Percentiles rank a stretch among this genome's conserved stretches.
phyloP scores from a whole-genome alignment of 1,284 basidiomycete genomes.

The Takashimella tepidaria region DNA sequence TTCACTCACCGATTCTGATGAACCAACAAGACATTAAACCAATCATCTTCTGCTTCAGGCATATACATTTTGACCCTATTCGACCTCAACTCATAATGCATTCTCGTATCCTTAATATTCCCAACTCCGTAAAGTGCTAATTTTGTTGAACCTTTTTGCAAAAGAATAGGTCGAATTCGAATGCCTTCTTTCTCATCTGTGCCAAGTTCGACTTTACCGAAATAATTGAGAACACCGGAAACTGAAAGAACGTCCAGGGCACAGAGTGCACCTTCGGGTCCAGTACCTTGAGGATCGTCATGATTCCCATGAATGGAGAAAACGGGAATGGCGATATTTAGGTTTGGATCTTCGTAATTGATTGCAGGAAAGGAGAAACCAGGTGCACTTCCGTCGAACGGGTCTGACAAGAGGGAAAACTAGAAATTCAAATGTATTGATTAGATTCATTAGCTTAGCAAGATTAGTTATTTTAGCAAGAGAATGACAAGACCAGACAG shows the following conservation, averaged over 20 bases:
- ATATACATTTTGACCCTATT: conserved; percentile 95
- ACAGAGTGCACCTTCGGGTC: conserved; percentile 86
- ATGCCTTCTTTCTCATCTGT: conserved; percentile 63
- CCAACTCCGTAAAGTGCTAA: conserved; percentile 92
- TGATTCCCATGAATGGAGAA: conserved; percentile 99
- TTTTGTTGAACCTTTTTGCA: conserved; percentile 80
- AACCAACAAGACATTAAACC: conserved; percentile 91
- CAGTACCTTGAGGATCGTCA: conserved; percentile 96
- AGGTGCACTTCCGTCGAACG: conserved; percentile 76
- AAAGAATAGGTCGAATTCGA: conserved; percentile 79
- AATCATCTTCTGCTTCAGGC: conserved; percentile 64
- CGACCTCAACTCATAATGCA: conserved; percentile 91
- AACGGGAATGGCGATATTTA: conserved; percentile 90
- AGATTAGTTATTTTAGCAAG: not conserved
- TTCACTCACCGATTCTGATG: conserved; percentile 88
- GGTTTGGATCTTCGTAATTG: conserved; percentile 95
- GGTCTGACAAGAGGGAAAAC: conserved; percentile 86
- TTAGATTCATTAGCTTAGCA: conserved; percentile 7
- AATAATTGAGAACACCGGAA: conserved; percentile 92
- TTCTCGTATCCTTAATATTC: conserved; percentile 91
- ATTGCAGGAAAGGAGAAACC: conserved; percentile 87
- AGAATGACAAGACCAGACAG: not conserved
- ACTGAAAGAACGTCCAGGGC: conserved; percentile 93
- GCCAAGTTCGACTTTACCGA: conserved; percentile 69
- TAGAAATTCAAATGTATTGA: too few relatives aligned